Evolutionary conservation across 192 early-diverging fungal species (phyloP).

Genomic region (Rhizoclosmatium sp.): DNA sequence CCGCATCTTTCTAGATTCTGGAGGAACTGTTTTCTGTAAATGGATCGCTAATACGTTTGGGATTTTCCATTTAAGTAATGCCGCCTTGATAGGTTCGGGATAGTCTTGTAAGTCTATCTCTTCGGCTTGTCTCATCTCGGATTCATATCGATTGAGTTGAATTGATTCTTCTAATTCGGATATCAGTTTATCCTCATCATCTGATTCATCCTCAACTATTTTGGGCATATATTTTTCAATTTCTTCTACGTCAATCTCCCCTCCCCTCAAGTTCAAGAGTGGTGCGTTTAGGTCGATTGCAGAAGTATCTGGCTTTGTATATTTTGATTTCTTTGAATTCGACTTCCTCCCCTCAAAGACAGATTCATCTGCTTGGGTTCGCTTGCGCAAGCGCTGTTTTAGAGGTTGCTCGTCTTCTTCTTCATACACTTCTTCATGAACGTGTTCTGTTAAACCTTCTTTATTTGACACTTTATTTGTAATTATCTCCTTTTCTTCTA

Average conservation of each 20-base stretch:
- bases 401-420: background rate
- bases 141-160: background rate
- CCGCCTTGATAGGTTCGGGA: background rate
- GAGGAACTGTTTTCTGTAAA: background rate
- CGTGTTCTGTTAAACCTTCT: background rate
- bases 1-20: background rate
- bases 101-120: background rate
- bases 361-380: background rate
- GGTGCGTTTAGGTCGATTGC: background rate
- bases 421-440: background rate
- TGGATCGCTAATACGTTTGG: background rate
- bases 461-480: background rate
- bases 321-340: slow-evolving; percentile 10
- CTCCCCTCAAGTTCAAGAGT: background rate
- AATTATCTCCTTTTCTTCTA: background rate
- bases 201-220: slow-evolving; percentile 9
- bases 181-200: background rate
- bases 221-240: background rate
- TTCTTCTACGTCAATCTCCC: background rate
- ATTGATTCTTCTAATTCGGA: background rate
- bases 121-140: background rate
- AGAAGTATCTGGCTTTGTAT: background rate
- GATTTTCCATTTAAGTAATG: slow-evolving; percentile 15
- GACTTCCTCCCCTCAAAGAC: slow-evolving; percentile 1
- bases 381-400: slow-evolving; percentile 2